Base-by-base conservation (phyloP, 1,139 yeast genomes). In the Spathaspora jeffriesii region DNA sequence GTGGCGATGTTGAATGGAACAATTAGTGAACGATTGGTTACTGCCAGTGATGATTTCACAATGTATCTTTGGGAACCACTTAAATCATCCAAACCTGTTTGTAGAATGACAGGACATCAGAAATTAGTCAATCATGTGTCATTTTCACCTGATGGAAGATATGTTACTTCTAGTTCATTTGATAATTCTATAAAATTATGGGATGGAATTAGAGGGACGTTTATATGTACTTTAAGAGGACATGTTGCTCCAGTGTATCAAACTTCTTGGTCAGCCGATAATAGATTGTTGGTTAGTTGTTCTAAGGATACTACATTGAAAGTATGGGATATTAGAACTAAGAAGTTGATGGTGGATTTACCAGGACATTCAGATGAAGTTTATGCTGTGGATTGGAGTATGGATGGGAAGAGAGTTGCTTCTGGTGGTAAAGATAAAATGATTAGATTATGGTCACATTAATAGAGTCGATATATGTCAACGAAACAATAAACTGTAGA, bases 181-280 rank as follows among this genome's bases (percentile, higher is more conserved):
- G 99, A 93, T 65, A 93, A 93, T 65, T 88, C 96, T 2, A 83
- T 95, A 55, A 93, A 93, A 67, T 71, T 93, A 45, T 93, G 99
- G 99, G 97, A 92, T 63, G 99, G 98, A 27, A 71, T 89, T 54
- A 87, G 88, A 51, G 99, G 99, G 36, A 88, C 88, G 47, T 93
- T 92, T 57, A 69, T 93, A 39, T 84, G 96, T 6, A 91, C 98
- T 0, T 82, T 95, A 59, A 77, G 99, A 55, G 99, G 99, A 3
- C 99, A 93, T 64, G 99, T 93, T 50, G 97, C 98, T 0, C 91
- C 98, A 3, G 99, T 93, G 0, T 93, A 93, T 64, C 98, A 92
- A 68, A 91, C 96, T n/a, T 91, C 98, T 0, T 93, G 99, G 99
- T 90, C 97, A 3, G 86, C 97, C 2, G 99, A 93, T 63, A 88